Percentiles rank a stretch among this genome's conserved stretches.
Evolutionary conservation across 768 basidiomycete genomes (phyloP).

Genomic region (Russula griseocarnosa): DNA sequence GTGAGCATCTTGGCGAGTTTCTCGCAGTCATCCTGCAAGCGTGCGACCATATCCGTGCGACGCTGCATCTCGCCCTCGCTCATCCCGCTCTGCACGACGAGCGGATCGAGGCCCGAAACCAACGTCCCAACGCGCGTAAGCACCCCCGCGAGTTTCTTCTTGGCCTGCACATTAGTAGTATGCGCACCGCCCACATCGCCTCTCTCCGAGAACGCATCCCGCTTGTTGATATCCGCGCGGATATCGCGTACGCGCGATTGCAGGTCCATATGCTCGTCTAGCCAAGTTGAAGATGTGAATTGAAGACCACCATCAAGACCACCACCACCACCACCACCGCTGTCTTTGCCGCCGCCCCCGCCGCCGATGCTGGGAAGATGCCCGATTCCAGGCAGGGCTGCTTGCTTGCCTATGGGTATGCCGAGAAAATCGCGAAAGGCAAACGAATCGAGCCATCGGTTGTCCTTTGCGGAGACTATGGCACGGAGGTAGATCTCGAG

Average conservation of each 20-base stretch:
- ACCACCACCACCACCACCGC: conserved; percentile 23
- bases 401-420: conserved; percentile 58
- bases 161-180: conserved; percentile 77
- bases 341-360: conserved; percentile 26
- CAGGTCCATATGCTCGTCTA: conserved; percentile 81
- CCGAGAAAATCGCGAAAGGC: conserved; percentile 87
- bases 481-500: conserved; percentile 84
- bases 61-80: conserved; percentile 90
- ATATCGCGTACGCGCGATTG: conserved; percentile 74
- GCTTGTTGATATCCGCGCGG: conserved; percentile 81
- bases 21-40: conserved; percentile 87
- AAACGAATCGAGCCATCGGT: conserved; percentile 73
- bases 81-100: conserved; percentile 71
- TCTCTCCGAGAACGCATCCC: conserved; percentile 76
- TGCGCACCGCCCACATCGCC: conserved; percentile 73
- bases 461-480: conserved; percentile 77
- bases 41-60: conserved; percentile 82
- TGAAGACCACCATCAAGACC: conserved; percentile 35
- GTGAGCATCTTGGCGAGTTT: conserved; percentile 83
- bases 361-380: background rate
- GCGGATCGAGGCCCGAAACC: conserved; percentile 60
- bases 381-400: background rate
- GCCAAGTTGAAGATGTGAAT: conserved; percentile 79
- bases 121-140: conserved; percentile 71
- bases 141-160: conserved; percentile 74